Percentiles rank a stretch among this genome's conserved stretches.
These are phyloP conservation scores for Pythium brachiatum DNA, from an alignment of 352 stramenopile genomes.

Conservation along the genomic window DNA sequence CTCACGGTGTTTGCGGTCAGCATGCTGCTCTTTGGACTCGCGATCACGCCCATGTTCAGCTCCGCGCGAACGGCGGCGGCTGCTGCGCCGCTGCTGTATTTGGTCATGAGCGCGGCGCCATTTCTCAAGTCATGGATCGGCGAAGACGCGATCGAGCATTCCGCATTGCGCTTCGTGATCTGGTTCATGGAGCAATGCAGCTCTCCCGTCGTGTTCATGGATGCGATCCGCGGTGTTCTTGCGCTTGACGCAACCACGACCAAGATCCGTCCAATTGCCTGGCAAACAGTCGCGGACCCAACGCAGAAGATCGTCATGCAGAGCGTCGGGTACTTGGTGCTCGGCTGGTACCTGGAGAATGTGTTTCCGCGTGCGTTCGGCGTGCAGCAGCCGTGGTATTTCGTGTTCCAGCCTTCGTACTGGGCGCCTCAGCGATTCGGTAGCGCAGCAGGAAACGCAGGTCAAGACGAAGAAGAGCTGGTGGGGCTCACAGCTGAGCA, in stretches of 20 bases:
- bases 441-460: neutral
- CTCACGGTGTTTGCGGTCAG: constrained; percentile 56
- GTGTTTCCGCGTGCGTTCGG: constrained; percentile 92
- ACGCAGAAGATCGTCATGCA: constrained; percentile 78
- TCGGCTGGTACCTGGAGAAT: constrained; percentile 94
- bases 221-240: constrained; percentile 47
- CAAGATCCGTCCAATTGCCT: constrained; percentile 40
- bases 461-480: constrained; percentile 16
- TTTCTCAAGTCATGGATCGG: constrained; percentile 54
- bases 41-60: constrained; percentile 73
- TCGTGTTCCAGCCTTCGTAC: constrained; percentile 83
- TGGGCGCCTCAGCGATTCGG: constrained; percentile 50
- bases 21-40: constrained; percentile 66
- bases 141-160: constrained; percentile 41
- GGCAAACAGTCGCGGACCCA: constrained; percentile 40
- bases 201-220: constrained; percentile 73
- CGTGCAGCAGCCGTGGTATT: constrained; percentile 92
- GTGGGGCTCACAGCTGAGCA: constrained; percentile 13
- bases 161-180: constrained; percentile 31
- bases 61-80: constrained; percentile 67
- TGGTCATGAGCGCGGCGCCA: constrained; percentile 48
- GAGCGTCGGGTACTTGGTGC: constrained; percentile 79
- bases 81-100: constrained; percentile 61
- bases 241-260: constrained; percentile 43
- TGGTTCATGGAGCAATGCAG: constrained; percentile 52